Conservation (phyloP, 1,139 yeast species). For the Williopsis jadinii region DNA sequence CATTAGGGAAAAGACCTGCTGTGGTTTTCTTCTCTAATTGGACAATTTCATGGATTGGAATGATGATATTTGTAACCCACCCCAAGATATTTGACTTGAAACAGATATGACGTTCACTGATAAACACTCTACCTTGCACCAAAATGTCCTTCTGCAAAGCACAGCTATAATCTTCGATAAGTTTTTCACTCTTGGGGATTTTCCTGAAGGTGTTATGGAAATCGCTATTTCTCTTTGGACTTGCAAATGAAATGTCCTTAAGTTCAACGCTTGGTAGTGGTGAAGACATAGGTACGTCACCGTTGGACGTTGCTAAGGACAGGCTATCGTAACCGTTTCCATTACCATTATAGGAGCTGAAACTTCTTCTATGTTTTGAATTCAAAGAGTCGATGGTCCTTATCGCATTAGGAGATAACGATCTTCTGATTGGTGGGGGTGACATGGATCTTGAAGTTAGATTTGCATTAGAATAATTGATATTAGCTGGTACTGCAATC, state of each 20-base stretch:
- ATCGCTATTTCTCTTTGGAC: slow-evolving; percentile 46
- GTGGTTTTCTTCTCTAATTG: slow-evolving; percentile 68
- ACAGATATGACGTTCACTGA: slow-evolving; percentile 52
- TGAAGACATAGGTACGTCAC: slow-evolving; percentile 5
- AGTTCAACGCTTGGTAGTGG: slow-evolving; percentile 14
- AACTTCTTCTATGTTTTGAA: slow-evolving; percentile 5
- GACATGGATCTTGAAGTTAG: slow-evolving; percentile 2
- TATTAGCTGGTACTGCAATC: background rate
- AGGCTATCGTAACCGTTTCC: slow-evolving; percentile 1
- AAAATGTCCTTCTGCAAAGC: slow-evolving; percentile 67
- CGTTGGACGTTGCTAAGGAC: slow-evolving; percentile 1
- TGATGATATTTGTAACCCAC: slow-evolving; percentile 59
- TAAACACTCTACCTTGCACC: slow-evolving; percentile 64
- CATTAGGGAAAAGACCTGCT: slow-evolving; percentile 70
- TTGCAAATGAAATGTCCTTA: slow-evolving; percentile 26
- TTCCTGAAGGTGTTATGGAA: slow-evolving; percentile 58
- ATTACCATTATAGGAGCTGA: slow-evolving; percentile 2
- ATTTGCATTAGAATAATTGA: background rate
- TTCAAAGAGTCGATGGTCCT: slow-evolving; percentile 2
- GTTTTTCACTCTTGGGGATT: slow-evolving; percentile 43
- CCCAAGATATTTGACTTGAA: slow-evolving; percentile 73
- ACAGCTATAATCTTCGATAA: slow-evolving; percentile 63
- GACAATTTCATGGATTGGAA: slow-evolving; percentile 63
- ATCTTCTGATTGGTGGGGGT: slow-evolving; percentile 8
- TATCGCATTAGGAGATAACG: slow-evolving; percentile 10